Evolutionary conservation across 2,329 filamentous ascomycete species (phyloP).

Genomic region (Catunica adiposa): DNA sequence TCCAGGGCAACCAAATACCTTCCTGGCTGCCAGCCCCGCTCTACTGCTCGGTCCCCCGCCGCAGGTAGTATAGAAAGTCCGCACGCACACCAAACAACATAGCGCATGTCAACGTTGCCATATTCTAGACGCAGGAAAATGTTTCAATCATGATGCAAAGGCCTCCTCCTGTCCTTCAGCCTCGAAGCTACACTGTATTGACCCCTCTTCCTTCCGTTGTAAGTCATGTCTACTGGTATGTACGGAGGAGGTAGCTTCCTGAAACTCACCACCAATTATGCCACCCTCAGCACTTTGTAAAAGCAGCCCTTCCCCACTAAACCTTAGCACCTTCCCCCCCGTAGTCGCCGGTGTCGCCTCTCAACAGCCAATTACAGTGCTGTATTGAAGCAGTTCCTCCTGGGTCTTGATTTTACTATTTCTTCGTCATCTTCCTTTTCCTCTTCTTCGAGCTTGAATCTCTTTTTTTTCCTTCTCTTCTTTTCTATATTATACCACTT

Average conservation of each 20-base stretch:
- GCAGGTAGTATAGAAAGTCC: neutral
- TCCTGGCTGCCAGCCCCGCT: neutral
- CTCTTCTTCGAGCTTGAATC: constrained; percentile 12
- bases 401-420: constrained; percentile 15
- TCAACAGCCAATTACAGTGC: constrained; percentile 10
- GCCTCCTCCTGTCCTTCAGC: too few species aligned
- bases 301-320: neutral
- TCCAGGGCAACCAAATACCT: neutral
- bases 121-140: too few species aligned
- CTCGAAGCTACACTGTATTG: too few species aligned
- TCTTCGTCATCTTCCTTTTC: neutral
- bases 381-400: neutral
- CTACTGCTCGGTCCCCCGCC: neutral
- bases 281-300: neutral
- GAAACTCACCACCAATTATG: neutral
- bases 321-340: neutral
- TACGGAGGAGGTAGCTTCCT: neutral
- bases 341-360: constrained; percentile 13
- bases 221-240: neutral
- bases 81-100: too few species aligned
- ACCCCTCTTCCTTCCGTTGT: too few species aligned
- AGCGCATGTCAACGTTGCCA: too few species aligned
- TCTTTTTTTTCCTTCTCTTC: constrained; percentile 18
- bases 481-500: constrained; percentile 17
- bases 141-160: too few species aligned